Percentiles rank a stretch among this genome's conserved stretches.
Conservation (phyloP, 2,329 filamentous ascomycete genomes). For the Pseudopyrenochaeta lycopersici region DNA sequence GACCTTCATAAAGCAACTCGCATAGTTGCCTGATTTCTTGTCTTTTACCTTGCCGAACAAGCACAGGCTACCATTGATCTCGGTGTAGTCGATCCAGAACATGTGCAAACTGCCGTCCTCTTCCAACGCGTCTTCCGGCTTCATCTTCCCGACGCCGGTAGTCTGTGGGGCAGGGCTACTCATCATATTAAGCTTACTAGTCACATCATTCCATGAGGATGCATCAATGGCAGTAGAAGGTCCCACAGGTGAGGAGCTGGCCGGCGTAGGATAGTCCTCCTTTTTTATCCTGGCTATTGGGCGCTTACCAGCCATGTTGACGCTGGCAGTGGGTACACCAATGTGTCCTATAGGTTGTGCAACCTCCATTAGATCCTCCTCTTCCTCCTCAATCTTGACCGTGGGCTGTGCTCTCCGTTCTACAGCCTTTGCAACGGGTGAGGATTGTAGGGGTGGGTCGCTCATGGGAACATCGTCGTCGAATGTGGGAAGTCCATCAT, state of each 20-base stretch:
- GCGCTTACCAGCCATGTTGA: slow-evolving; percentile 86
- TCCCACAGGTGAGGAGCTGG: slow-evolving; percentile 78
- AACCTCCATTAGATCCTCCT: slow-evolving; percentile 87
- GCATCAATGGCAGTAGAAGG: slow-evolving; percentile 70
- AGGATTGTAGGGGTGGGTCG: slow-evolving; percentile 81
- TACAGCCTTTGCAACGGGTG: slow-evolving; percentile 81
- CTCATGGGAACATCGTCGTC: slow-evolving; percentile 82
- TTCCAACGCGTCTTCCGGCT: slow-evolving; percentile 86
- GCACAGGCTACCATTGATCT: slow-evolving; percentile 89
- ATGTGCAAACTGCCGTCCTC: slow-evolving; percentile 90
- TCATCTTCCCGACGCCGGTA: slow-evolving; percentile 78
- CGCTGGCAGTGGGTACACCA: slow-evolving; percentile 71
- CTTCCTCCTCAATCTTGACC: slow-evolving; percentile 70
- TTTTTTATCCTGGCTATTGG: slow-evolving; percentile 78
- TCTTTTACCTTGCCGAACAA: slow-evolving; percentile 96
- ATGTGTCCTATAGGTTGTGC: slow-evolving; percentile 74
- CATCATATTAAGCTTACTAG: slow-evolving; percentile 84
- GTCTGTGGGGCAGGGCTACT: slow-evolving; percentile 74
- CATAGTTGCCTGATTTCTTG: slow-evolving; percentile 78
- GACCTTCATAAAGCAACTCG: slow-evolving; percentile 94
- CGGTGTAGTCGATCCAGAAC: slow-evolving; percentile 97
- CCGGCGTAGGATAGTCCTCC: slow-evolving; percentile 72
- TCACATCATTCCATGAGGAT: slow-evolving; percentile 87
- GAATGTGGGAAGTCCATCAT: slow-evolving; percentile 66
- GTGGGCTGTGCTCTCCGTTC: slow-evolving; percentile 70